Evolutionary conservation across 306 rosid genomes (phyloP).

Genomic region (Luffa aegyptiaca): DNA sequence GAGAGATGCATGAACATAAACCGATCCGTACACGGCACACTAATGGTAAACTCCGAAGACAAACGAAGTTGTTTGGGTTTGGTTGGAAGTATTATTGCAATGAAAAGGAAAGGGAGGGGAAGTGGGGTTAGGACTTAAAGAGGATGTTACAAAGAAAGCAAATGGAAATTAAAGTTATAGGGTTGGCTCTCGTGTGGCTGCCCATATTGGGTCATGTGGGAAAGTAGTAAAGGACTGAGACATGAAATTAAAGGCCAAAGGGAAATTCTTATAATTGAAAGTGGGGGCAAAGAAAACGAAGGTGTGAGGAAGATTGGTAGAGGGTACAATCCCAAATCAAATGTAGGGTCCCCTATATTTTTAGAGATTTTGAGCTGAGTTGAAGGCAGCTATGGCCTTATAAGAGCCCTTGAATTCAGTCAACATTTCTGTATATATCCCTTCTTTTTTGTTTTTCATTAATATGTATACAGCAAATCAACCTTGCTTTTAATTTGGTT

Average conservation of each 20-base stretch:
- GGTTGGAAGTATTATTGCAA: not conserved
- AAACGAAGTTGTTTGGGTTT: not conserved
- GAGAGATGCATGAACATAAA: not conserved
- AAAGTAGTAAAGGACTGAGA: not conserved
- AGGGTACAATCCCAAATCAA: not conserved
- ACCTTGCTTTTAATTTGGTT: not conserved
- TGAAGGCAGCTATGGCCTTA: not conserved
- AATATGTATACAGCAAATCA: not conserved
- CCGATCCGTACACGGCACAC: not conserved
- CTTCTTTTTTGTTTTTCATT: not conserved
- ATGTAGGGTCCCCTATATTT: not conserved
- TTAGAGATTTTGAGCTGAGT: not conserved
- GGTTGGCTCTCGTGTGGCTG: slow-evolving; percentile 3
- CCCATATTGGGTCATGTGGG: slow-evolving; percentile 7
- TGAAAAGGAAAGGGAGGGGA: not conserved
- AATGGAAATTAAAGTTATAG: not conserved
- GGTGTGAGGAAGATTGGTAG: not conserved
- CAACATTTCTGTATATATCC: not conserved
- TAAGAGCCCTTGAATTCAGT: not conserved
- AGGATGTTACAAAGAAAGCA: not conserved
- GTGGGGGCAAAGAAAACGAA: not conserved
- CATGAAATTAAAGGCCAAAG: not conserved
- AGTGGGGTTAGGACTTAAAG: not conserved
- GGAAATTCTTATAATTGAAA: not conserved
- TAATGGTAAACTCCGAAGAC: not conserved